These are phyloP conservation scores for Metrosideros polymorpha DNA, from an alignment of 441 rosid genomes.

Conservation along the genomic window DNA sequence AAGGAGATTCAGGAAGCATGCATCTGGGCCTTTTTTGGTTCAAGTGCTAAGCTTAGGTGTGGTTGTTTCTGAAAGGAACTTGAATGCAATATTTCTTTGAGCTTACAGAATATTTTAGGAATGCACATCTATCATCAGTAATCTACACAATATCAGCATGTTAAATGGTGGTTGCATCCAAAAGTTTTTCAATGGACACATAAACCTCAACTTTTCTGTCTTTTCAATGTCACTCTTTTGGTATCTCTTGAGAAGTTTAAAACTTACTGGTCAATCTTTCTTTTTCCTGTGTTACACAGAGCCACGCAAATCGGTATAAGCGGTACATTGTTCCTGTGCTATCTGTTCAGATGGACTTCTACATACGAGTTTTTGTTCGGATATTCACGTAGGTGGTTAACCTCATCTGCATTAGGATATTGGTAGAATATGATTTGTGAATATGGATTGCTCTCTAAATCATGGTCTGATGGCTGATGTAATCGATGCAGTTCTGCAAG, in stretches of 20 bases:
- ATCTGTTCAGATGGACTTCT: conserved; percentile 91
- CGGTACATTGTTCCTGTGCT: conserved; percentile 94
- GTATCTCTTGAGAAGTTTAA: not conserved
- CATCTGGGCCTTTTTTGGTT: not conserved
- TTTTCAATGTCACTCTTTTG: not conserved
- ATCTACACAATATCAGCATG: not conserved
- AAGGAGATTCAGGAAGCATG: not conserved
- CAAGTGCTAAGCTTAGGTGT: not conserved
- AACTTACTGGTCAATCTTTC: not conserved
- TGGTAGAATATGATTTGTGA: not conserved
- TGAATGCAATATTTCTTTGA: not conserved
- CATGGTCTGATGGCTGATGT: not conserved
- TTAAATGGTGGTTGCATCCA: not conserved
- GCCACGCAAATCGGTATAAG: conserved; percentile 98
- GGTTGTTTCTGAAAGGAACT: not conserved
- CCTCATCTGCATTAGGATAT: not conserved
- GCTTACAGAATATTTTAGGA: not conserved
- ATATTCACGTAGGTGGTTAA: conserved; percentile 61
- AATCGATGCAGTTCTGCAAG: conserved; percentile 77
- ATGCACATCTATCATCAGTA: not conserved
- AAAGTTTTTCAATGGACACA: not conserved
- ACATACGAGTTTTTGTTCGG: conserved; percentile 93
- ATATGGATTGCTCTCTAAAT: not conserved
- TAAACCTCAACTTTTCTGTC: not conserved
- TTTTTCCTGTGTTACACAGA: conserved; percentile 28